phyloP scores from a whole-genome alignment of 495 filamentous ascomycete species.

The Glonium stellatum region DNA sequence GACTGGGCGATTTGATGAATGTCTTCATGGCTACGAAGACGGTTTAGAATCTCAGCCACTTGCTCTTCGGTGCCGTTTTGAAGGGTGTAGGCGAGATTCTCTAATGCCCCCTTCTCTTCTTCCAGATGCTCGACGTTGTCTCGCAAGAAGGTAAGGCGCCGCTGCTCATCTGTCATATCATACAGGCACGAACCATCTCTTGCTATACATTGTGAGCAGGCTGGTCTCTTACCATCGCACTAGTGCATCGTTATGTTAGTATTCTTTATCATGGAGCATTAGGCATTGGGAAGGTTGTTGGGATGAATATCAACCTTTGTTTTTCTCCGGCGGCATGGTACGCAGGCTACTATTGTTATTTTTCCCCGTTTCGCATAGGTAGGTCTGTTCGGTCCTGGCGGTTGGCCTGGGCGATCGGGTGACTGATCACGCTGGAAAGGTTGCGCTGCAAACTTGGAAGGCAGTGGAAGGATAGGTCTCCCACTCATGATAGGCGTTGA shows the following conservation, averaged over 20 bases:
- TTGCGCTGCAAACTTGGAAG: not conserved
- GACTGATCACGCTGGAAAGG: not conserved
- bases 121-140: conserved; percentile 21
- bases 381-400: conserved; percentile 1
- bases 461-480: conserved; percentile 12
- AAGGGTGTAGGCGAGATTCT: conserved; percentile 10
- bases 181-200: conserved; percentile 13
- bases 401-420: not conserved
- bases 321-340: conserved; percentile 18
- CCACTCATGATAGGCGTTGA: conserved; percentile 3
- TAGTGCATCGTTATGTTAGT: not conserved
- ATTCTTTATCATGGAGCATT: not conserved
- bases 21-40: conserved; percentile 6
- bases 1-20: conserved; percentile 7
- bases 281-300: not conserved
- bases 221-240: conserved; percentile 19
- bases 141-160: conserved; percentile 19
- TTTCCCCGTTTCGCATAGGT: conserved; percentile 18
- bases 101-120: conserved; percentile 12
- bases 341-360: conserved; percentile 21
- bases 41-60: conserved; percentile 9
- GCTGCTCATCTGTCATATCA: conserved; percentile 23
- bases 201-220: conserved; percentile 13
- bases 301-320: conserved; percentile 15
- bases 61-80: conserved; percentile 10